Conservation (phyloP, 2,329 filamentous ascomycete genomes). For the Botrytis medusae region DNA sequence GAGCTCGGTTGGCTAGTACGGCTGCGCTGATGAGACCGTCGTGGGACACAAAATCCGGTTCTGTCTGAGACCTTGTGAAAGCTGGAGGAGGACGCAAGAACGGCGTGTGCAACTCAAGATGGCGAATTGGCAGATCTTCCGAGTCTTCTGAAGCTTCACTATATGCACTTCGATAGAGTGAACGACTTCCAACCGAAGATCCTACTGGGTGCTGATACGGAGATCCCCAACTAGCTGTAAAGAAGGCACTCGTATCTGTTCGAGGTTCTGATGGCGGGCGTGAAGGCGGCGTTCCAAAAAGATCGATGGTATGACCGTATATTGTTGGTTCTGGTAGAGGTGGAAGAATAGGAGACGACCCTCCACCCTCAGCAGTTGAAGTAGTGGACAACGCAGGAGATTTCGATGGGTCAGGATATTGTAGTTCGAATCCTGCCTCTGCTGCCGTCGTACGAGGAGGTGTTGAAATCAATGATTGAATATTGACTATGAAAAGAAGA, state of each 20-base stretch:
- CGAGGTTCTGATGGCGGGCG: constrained; percentile 22
- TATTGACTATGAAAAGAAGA: constrained; percentile 18
- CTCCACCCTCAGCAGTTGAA: constrained; percentile 60
- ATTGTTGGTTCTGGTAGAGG: constrained; percentile 59
- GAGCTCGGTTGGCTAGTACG: constrained; percentile 62
- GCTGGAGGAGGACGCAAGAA: constrained; percentile 59
- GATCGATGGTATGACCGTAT: constrained; percentile 54
- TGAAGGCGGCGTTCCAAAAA: constrained; percentile 54
- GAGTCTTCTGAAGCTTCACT: constrained; percentile 60
- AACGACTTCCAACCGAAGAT: constrained; percentile 23
- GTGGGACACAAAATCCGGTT: constrained; percentile 42
- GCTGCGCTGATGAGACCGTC: constrained; percentile 48
- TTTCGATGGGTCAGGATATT: constrained; percentile 40
- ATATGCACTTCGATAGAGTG: constrained; percentile 40
- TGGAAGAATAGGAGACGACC: constrained; percentile 58
- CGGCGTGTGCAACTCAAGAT: constrained; percentile 60
- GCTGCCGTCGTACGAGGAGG: constrained; percentile 60
- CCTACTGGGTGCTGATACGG: constrained; percentile 69
- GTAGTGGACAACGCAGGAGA: constrained; percentile 62
- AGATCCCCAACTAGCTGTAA: constrained; percentile 86
- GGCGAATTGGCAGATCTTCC: constrained; percentile 60
- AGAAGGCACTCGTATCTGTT: constrained; percentile 47
- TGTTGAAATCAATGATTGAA: constrained; percentile 41
- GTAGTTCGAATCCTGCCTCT: constrained; percentile 52
- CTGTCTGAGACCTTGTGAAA: constrained; percentile 40